phyloP scores from a whole-genome alignment of 257 asterid species.

The Nicotiana knightiana region DNA sequence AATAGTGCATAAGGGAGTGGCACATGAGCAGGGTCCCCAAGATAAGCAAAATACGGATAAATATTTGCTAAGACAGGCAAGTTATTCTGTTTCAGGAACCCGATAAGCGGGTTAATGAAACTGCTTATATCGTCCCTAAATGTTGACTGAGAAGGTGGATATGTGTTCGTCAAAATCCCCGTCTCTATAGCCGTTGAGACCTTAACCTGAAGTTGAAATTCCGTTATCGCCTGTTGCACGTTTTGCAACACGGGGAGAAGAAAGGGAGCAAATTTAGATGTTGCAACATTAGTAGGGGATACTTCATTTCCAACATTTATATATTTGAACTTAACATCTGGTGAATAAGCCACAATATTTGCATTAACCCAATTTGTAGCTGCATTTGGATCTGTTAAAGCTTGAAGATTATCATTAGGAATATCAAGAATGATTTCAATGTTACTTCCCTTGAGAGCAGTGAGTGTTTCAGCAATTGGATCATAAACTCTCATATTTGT shows the following conservation, averaged over 20 bases:
- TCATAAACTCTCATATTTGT: constrained; percentile 18
- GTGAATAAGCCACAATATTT: constrained; percentile 1
- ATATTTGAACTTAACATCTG: constrained; percentile 27
- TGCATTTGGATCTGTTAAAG: constrained; percentile 8
- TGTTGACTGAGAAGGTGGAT: constrained; percentile 28
- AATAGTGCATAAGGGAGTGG: constrained; percentile 20
- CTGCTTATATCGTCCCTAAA: constrained; percentile 2
- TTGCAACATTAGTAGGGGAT: neutral
- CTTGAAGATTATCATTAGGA: constrained; percentile 16
- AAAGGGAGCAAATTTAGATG: neutral
- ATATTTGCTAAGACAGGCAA: constrained; percentile 23
- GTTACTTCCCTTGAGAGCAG: constrained; percentile 25
- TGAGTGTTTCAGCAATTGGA: constrained; percentile 10
- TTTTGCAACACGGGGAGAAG: constrained; percentile 26
- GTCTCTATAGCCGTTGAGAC: constrained; percentile 25
- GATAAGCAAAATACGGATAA: constrained; percentile 20
- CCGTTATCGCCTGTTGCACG: constrained; percentile 11
- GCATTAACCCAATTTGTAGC: constrained; percentile 27
- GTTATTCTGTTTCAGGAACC: constrained; percentile 9
- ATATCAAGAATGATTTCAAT: constrained; percentile 27
- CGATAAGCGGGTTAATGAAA: constrained; percentile 14
- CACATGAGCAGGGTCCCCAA: neutral
- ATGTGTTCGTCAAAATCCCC: constrained; percentile 1
- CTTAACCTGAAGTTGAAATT: constrained; percentile 14
- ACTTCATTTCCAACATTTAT: constrained; percentile 38